phyloP scores from a whole-genome alignment of 306 rosid species.

The Bauhinia variegata region DNA sequence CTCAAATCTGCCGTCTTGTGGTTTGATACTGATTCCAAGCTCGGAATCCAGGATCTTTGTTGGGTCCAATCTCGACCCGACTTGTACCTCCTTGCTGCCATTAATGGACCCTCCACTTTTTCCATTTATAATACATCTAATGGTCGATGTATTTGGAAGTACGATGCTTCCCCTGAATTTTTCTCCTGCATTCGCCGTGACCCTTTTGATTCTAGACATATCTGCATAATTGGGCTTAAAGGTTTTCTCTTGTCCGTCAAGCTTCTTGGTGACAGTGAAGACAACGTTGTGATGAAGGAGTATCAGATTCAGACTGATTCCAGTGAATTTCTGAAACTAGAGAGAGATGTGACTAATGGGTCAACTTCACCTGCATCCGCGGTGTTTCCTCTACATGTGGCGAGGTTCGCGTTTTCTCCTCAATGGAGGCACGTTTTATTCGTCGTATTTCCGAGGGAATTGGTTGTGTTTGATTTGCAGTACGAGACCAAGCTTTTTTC shows the following conservation, averaged over 20 bases:
- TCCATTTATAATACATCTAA: constrained; percentile 62
- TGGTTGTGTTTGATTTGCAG: constrained; percentile 87
- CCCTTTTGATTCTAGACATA: constrained; percentile 87
- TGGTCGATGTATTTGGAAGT: constrained; percentile 85
- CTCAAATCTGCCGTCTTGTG: constrained; percentile 62
- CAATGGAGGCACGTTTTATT: constrained; percentile 78
- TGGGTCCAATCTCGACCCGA: constrained; percentile 85
- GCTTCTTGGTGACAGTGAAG: constrained; percentile 69
- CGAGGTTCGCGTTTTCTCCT: constrained; percentile 71
- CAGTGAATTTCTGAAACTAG: constrained; percentile 65
- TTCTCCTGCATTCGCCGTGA: constrained; percentile 84
- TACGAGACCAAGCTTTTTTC: constrained; percentile 68
- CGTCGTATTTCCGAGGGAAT: constrained; percentile 86
- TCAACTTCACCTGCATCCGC: constrained; percentile 58
- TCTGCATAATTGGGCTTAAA: constrained; percentile 78
- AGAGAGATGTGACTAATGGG: constrained; percentile 50
- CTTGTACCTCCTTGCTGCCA: constrained; percentile 61
- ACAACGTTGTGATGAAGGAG: constrained; percentile 62
- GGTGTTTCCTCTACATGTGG: constrained; percentile 62
- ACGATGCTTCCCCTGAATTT: constrained; percentile 74
- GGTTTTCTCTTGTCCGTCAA: constrained; percentile 73
- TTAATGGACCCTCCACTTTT: constrained; percentile 72
- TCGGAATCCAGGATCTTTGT: constrained; percentile 83
- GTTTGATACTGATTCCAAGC: constrained; percentile 67
- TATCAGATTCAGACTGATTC: constrained; percentile 65